Conservation (phyloP, 1,284 basidiomycete genomes). For the Malassezia obtusa region DNA sequence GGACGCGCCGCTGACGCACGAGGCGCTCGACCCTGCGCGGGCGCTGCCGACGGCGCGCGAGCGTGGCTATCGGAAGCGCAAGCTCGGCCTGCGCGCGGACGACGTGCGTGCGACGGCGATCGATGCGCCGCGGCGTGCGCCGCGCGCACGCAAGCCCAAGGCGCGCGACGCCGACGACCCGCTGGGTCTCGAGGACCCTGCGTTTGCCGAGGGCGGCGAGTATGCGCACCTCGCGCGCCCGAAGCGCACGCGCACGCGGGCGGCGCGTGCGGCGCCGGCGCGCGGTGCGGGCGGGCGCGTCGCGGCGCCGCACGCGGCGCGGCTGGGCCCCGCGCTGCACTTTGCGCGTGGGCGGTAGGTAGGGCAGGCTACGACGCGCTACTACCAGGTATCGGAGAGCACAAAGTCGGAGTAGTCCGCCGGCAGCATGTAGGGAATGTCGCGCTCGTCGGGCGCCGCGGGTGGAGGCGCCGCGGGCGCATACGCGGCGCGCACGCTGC, state of each 20-base stretch:
- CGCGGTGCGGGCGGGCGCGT: constrained; percentile 16
- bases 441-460: not conserved
- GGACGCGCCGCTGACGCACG: constrained; percentile 19
- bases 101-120: constrained; percentile 10
- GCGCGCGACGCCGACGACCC: constrained; percentile 27
- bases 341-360: not conserved
- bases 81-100: constrained; percentile 10
- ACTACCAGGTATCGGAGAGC: constrained; percentile 15
- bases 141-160: not conserved
- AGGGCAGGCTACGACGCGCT: not conserved
- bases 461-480: not conserved
- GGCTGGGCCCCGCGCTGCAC: not conserved
- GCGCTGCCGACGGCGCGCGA: constrained; percentile 27
- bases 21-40: constrained; percentile 19
- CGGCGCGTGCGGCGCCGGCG: not conserved
- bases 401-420: constrained; percentile 18
- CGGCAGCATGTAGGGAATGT: not conserved
- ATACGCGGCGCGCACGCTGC: not conserved
- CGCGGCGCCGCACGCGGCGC: not conserved
- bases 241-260: not conserved
- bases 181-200: constrained; percentile 37
- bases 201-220: constrained; percentile 36
- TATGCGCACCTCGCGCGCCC: constrained; percentile 13
- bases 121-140: not conserved
- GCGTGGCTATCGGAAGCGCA: constrained; percentile 30